Percentiles rank a stretch among this genome's conserved stretches.
phyloP scores from a whole-genome alignment of 148 eudicot species.

The Oxyria digyna region DNA sequence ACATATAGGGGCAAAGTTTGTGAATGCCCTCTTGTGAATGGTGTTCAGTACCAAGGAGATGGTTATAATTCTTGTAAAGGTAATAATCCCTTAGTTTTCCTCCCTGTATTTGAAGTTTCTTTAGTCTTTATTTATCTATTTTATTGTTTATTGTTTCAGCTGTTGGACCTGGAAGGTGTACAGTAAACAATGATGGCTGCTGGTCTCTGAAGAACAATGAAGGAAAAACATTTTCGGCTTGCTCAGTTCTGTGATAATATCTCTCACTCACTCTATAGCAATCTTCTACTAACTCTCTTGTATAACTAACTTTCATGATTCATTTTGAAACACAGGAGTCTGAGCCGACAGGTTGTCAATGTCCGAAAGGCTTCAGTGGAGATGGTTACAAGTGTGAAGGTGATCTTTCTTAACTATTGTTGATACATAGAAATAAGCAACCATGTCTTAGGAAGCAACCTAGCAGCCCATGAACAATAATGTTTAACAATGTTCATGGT shows the following conservation, averaged over 20 bases:
- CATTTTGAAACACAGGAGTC: conserved; percentile 26
- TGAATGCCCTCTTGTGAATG: conserved; percentile 66
- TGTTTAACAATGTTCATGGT: too few relatives aligned
- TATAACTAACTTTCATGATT: neutral
- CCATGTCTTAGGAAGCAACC: too few relatives aligned
- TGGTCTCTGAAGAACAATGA: conserved; percentile 47
- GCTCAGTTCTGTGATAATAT: conserved; percentile 36
- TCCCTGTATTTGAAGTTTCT: neutral
- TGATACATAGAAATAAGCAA: too few relatives aligned
- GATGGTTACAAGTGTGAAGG: conserved; percentile 83
- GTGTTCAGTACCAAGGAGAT: conserved; percentile 82
- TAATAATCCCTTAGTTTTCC: conserved; percentile 9
- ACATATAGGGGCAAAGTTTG: conserved; percentile 94
- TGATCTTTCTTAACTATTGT: conserved; percentile 7
- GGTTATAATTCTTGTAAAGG: conserved; percentile 81
- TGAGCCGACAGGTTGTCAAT: conserved; percentile 45
- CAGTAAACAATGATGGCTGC: conserved; percentile 68
- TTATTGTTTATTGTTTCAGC: conserved; percentile 26
- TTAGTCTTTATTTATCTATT: neutral
- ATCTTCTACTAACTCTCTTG: neutral
- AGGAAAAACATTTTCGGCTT: conserved; percentile 61
- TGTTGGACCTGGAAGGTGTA: conserved; percentile 83
- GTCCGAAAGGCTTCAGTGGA: conserved; percentile 73
- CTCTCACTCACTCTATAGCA: conserved; percentile 14
- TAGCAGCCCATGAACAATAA: too few relatives aligned